Conservation (phyloP, 23 red algal genomes). For the Gracilaria caudata region DNA sequence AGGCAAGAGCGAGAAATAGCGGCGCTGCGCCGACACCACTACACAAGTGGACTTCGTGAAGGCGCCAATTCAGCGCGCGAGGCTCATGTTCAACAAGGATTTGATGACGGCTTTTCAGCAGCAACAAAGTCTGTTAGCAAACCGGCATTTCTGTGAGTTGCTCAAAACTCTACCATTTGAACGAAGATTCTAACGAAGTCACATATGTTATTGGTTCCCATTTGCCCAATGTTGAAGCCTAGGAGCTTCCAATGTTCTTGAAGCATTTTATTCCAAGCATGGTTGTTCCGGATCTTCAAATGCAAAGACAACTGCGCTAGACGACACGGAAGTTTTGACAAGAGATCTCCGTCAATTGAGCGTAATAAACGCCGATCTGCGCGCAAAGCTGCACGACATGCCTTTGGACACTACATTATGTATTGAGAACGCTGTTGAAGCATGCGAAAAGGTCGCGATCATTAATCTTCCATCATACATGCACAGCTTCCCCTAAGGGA, state of each 20-base stretch:
- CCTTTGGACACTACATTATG: slow-evolving; percentile 16
- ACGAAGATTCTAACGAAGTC: not conserved
- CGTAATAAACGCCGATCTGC: not conserved
- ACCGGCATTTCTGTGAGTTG: slow-evolving; percentile 57
- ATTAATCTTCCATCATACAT: slow-evolving; percentile 47
- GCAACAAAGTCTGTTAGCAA: slow-evolving; percentile 35
- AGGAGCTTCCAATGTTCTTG: slow-evolving; percentile 32
- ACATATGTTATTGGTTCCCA: not conserved
- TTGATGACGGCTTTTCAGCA: slow-evolving; percentile 59
- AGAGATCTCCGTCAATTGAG: slow-evolving; percentile 37
- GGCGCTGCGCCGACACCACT: slow-evolving; percentile 39
- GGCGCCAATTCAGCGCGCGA: slow-evolving; percentile 56
- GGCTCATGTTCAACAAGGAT: slow-evolving; percentile 53
- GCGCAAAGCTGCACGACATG: slow-evolving; percentile 41
- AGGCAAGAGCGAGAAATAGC: slow-evolving; percentile 62
- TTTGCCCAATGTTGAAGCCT: not conserved
- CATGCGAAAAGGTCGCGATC: slow-evolving; percentile 50
- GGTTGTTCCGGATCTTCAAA: not conserved
- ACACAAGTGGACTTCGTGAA: slow-evolving; percentile 54
- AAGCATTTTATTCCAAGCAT: slow-evolving; percentile 58
- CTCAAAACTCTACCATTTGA: not conserved
- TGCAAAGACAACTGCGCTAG: not conserved
- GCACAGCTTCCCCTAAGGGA: not conserved
- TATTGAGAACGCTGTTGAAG: slow-evolving; percentile 13
- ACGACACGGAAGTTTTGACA: slow-evolving; percentile 50